Evolutionary conservation across 116 monocot genomes (phyloP), one percentile per base, ranked within the genome.

Genomic region (Dioscorea cayenensis): DNA sequence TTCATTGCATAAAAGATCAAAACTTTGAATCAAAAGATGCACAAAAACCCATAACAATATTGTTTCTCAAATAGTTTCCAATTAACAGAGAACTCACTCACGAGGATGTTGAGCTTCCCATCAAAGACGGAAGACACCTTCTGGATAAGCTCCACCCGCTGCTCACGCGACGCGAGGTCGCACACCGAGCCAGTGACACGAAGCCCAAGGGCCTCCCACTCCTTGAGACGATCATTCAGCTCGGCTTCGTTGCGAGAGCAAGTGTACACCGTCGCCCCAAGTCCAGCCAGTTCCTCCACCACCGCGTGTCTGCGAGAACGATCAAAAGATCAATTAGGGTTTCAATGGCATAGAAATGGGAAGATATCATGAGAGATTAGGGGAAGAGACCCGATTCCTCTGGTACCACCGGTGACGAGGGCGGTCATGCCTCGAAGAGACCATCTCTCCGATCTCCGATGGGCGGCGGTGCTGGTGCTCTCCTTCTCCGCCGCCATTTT

Each of bases 331-430:
- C 7, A 0, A 58, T 50, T 19, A 51, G 11, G 36, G 21, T 49
- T 18, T 22, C 32, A 73, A 65, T 17, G 2, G 25, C 17, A 7
- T 10, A 43, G 43, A 43, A 43, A 43, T 43, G 43, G 43, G 11
- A 43, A 12, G 43, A 43, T 43, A 43, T 32, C 32, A 32, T 43
- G 11, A 51, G 50, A 58, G 32, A 19, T 7, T 11, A 6, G 35
- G 19, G 5, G 17, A 5, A 27, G 9, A 1, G 11, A 91, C 91
- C 92, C 92, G 72, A 92, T 92, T 19, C 92, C 92, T 72, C 85
- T 81, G 66, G 85, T 85, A 14, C 92, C 92, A 66, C 92, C 88
- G 23, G 86, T 92, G 73, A 92, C 88, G 49, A 92, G 82, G 28
- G 87, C 91, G 13, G 91, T 87, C 76, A 43, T 69, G 49, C 87